phyloP scores from a whole-genome alignment of 805 yeast genomes.

The Myxozyma neglecta region DNA sequence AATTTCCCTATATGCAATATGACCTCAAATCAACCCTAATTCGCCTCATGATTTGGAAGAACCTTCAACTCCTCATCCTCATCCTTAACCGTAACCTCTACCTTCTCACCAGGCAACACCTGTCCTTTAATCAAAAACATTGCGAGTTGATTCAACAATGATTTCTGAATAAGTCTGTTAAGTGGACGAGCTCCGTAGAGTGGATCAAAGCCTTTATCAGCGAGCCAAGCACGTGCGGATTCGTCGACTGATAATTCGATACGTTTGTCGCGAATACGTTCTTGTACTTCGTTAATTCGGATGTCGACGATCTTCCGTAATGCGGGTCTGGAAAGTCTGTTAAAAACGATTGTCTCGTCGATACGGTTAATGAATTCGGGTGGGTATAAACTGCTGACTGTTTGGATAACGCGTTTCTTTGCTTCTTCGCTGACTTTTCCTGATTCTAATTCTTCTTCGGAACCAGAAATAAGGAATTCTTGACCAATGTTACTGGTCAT shows the following conservation, averaged over 20 bases:
- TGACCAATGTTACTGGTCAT: slow-evolving; percentile 98
- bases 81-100: slow-evolving; percentile 50
- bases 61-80: slow-evolving; percentile 49
- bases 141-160: slow-evolving; percentile 87
- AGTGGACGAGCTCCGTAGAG: slow-evolving; percentile 95
- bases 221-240: slow-evolving; percentile 73
- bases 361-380: slow-evolving; percentile 95
- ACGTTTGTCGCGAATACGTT: slow-evolving; percentile 74
- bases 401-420: slow-evolving; percentile 60
- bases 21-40: background rate
- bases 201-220: slow-evolving; percentile 86
- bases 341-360: slow-evolving; percentile 91
- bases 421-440: slow-evolving; percentile 58
- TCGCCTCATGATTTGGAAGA: slow-evolving; percentile 46
- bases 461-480: slow-evolving; percentile 73
- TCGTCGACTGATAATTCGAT: slow-evolving; percentile 58
- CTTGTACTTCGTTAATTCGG: slow-evolving; percentile 76
- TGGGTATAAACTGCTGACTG: slow-evolving; percentile 72
- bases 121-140: slow-evolving; percentile 75
- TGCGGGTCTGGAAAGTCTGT: slow-evolving; percentile 76
- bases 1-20: background rate
- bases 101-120: slow-evolving; percentile 58
- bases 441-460: slow-evolving; percentile 38
- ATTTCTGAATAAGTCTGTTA: slow-evolving; percentile 82
- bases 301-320: slow-evolving; percentile 80